A percentile compares a stretch with the other conserved stretches of the same genome.
Conservation (phyloP, 176 grass and related monocot species). For the barley (Hordeum vulgare) region DNA sequence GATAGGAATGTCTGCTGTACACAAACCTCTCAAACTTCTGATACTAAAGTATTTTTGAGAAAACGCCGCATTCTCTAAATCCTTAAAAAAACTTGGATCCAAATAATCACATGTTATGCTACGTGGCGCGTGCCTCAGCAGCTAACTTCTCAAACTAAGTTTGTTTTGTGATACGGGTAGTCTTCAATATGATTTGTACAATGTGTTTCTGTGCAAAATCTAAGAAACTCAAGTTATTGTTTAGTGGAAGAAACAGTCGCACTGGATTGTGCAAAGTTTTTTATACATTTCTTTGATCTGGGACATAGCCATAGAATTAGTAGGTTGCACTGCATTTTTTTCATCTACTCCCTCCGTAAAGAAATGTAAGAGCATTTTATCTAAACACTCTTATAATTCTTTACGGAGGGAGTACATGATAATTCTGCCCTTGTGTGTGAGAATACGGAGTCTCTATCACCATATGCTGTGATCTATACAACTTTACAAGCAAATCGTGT, state of each 20-base stretch:
- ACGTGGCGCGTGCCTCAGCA: too few species aligned
- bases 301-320: not conserved
- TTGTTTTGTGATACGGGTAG: too few species aligned
- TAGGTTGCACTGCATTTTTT: not conserved
- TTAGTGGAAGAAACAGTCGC: not conserved
- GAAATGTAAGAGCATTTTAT: too few species aligned
- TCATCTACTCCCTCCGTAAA: too few species aligned
- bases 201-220: not conserved
- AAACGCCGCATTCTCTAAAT: too few species aligned
- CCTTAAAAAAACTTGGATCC: too few species aligned
- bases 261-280: not conserved
- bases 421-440: not conserved
- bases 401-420: too few species aligned
- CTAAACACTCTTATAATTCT: too few species aligned
- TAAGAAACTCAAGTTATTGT: not conserved
- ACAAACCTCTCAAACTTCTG: too few species aligned
- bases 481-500: not conserved
- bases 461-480: constrained; percentile 2
- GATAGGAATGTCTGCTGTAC: too few species aligned
- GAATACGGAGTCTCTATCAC: not conserved
- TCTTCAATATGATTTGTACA: not conserved
- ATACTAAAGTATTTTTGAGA: too few species aligned
- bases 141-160: too few species aligned
- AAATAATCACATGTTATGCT: not conserved
- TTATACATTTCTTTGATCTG: not conserved